phyloP scores from a whole-genome alignment of 1,284 basidiomycete genomes.

The Ustilago tritici region DNA sequence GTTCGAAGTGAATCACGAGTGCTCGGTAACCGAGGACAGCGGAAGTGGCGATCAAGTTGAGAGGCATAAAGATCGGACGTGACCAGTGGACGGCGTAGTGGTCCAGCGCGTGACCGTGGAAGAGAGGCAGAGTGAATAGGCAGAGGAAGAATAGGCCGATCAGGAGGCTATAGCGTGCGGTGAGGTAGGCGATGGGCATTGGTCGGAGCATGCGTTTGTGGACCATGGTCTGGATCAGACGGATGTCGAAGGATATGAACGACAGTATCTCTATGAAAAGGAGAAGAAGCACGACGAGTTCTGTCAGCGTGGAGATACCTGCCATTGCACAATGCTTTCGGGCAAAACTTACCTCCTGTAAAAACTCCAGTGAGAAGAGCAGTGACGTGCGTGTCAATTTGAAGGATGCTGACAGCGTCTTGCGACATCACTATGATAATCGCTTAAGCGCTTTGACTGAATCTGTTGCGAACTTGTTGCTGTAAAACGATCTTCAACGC shows the following conservation, averaged over 20 bases:
- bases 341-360: constrained; percentile 22
- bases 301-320: not conserved
- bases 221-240: constrained; percentile 22
- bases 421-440: not conserved
- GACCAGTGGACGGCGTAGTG: constrained; percentile 6
- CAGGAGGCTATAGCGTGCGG: constrained; percentile 20
- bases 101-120: not conserved
- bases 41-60: constrained; percentile 34
- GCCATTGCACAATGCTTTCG: not conserved
- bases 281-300: not conserved
- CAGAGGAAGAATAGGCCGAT: constrained; percentile 17
- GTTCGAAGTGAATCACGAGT: constrained; percentile 27
- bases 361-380: constrained; percentile 25
- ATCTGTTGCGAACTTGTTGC: too few relatives aligned
- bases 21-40: constrained; percentile 30
- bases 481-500: too few relatives aligned
- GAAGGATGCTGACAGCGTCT: constrained; percentile 1
- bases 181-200: constrained; percentile 29
- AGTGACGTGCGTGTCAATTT: constrained; percentile 33
- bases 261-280: constrained; percentile 30
- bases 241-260: constrained; percentile 30
- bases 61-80: constrained; percentile 14
- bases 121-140: constrained; percentile 7
- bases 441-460: not conserved
- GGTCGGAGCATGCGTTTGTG: constrained; percentile 13